Conservation (phyloP, 768 basidiomycete genomes). For the Coprinopsis sp. region DNA sequence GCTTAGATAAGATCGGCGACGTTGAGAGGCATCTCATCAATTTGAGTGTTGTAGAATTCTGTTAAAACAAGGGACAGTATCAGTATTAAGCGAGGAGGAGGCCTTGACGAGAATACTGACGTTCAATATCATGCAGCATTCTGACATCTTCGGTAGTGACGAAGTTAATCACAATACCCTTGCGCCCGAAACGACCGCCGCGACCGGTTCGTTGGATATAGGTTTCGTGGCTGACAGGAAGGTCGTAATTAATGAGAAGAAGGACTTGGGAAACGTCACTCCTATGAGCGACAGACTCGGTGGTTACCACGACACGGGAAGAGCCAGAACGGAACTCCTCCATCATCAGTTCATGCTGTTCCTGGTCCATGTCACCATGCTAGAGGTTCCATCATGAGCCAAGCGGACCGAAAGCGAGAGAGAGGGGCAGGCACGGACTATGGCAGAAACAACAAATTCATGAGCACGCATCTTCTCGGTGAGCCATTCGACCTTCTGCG, state of each 20-base stretch:
- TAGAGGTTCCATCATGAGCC: conserved; percentile 28
- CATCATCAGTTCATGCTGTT: conserved; percentile 96
- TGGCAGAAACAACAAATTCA: conserved; percentile 96
- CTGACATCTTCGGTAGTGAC: conserved; percentile 91
- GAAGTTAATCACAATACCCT: conserved; percentile 97
- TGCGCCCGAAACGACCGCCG: conserved; percentile 93
- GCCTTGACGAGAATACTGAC: conserved; percentile 42
- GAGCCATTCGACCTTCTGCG: conserved; percentile 98
- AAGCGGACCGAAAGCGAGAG: conserved; percentile 7
- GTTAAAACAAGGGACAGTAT: conserved; percentile 20
- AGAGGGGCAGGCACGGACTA: conserved; percentile 51
- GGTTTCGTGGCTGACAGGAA: conserved; percentile 92
- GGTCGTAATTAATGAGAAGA: conserved; percentile 91
- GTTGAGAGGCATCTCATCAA: conserved; percentile 97
- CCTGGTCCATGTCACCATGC: conserved; percentile 99
- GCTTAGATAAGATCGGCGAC: too few relatives aligned
- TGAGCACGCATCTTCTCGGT: conserved; percentile 96
- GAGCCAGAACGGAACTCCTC: conserved; percentile 99
- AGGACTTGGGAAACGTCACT: conserved; percentile 98
- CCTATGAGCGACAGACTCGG: conserved; percentile 94
- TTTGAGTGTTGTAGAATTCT: conserved; percentile 92
- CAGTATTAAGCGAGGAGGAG: conserved; percentile 10
- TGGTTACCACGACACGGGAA: conserved; percentile 96
- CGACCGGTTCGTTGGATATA: conserved; percentile 98
- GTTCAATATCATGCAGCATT: conserved; percentile 92